Base-by-base conservation (phyloP, 2,329 filamentous ascomycete genomes). In the Microcera coccophila region DNA sequence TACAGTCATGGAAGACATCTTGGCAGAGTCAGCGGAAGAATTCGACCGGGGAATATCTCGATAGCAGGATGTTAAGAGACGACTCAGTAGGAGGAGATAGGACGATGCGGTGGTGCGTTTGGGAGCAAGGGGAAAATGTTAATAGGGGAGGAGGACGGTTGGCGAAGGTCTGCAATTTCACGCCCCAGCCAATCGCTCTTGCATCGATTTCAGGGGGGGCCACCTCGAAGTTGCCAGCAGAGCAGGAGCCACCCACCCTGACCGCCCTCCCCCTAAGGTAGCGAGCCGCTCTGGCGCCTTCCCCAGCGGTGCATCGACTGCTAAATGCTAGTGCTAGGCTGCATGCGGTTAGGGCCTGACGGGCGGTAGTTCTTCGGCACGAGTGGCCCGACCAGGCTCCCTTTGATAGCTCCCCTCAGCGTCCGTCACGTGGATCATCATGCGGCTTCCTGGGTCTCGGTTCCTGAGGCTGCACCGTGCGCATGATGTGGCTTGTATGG, bases 1-100 rank as follows among this genome's bases (percentile, higher is more conserved):
- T 65, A 65, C 61, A 50, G 60, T 55, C 50, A 59, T 49, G 43
- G 62, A 63, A 48, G 60, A 64, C 62, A 64, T 65, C 42, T 44
- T 38, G 46, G 43, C 21, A 42, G 38, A 42, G 48, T 57, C 45
- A 46, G 31, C 38, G 41, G 38, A 36, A 49, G 39, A 18, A 50
- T 47, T 20, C 35, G 53, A 45, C 40, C 41, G 47, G 47, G 45
- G 45, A 45, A 47, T 39, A 55, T 28, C 24, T 54, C 49, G 40
- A 52, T 42, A 42, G 37, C 32, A 47, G 49, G 24, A 50, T 18
- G 44, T 52, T 45, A 48, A 55, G 48, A 50, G 52, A 39, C 42
- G 49, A 42, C 52, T 56, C 53, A 44, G 38, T 51, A 50, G 46
- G 49, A 49, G 42, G 50, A 50, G 47, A 24, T 26, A 48, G 29